These are phyloP conservation scores for Trichoderma erinaceum DNA, from an alignment of 495 filamentous ascomycete species.

Conservation along the genomic window DNA sequence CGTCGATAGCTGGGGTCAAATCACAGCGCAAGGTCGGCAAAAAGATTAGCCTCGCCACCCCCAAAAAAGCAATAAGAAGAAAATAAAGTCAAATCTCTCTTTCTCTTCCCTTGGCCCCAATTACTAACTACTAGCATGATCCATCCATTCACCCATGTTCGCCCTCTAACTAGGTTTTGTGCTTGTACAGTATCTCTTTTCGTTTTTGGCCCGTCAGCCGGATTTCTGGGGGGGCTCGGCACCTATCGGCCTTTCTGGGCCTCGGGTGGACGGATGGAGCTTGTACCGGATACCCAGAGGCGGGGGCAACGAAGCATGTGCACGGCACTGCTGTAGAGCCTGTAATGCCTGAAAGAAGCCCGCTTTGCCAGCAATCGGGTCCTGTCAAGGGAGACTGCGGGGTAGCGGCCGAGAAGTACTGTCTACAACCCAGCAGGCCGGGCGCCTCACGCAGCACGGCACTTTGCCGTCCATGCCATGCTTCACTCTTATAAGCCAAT, in stretches of 20 bases:
- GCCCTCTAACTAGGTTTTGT: background rate
- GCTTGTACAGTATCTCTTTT: background rate
- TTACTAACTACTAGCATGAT: background rate
- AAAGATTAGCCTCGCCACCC: background rate
- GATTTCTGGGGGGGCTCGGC: background rate
- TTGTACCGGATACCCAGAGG: background rate
- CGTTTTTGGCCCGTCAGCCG: background rate
- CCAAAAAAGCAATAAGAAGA: background rate
- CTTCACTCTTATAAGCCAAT: no score
- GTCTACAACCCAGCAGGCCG: background rate
- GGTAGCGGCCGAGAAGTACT: slow-evolving; percentile 3
- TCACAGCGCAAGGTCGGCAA: background rate
- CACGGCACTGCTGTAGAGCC: background rate
- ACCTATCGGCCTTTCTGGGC: slow-evolving; percentile 7
- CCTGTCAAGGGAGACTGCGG: background rate
- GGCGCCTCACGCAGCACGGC: no score
- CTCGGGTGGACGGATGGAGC: slow-evolving; percentile 11
- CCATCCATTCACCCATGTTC: slow-evolving; percentile 3
- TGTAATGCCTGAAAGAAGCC: background rate
- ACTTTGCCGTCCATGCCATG: no score
- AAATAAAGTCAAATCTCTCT: background rate
- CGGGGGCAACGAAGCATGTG: slow-evolving; percentile 1
- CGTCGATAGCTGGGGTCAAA: background rate
- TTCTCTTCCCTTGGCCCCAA: background rate
- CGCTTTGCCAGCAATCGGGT: background rate